Percentiles rank a stretch among this genome's conserved stretches.
Evolutionary conservation across 1,284 basidiomycete species (phyloP).

Genomic region (Ceratobasidium sp.): DNA sequence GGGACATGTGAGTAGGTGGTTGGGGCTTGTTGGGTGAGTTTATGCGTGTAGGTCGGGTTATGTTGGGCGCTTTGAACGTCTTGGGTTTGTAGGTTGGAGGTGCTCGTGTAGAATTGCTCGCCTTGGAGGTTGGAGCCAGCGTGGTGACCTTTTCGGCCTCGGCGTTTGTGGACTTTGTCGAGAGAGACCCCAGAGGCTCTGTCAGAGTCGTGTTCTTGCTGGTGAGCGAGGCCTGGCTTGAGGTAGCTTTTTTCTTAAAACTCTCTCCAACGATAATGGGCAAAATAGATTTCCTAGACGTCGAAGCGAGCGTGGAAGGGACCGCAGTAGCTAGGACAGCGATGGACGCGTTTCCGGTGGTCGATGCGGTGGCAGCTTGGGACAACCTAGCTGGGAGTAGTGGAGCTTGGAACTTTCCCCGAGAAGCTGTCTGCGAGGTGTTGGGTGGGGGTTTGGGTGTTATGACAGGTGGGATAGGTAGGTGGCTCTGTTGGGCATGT

Average conservation of each 20-base stretch:
- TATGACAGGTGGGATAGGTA: not conserved
- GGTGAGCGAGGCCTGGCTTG: too few species aligned
- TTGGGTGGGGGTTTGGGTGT: not conserved
- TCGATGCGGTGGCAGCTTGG: not conserved
- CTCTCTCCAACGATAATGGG: too few species aligned
- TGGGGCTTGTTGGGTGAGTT: not conserved
- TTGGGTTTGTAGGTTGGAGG: not conserved
- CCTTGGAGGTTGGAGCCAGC: not conserved
- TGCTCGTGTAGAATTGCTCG: not conserved
- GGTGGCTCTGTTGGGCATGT: not conserved
- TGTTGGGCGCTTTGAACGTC: slow-evolving; percentile 12
- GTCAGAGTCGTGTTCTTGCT: too few species aligned
- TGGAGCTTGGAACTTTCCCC: not conserved
- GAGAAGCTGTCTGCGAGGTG: not conserved
- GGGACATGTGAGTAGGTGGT: too few species aligned
- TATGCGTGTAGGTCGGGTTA: not conserved
- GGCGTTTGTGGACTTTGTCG: not conserved
- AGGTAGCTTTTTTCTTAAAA: too few species aligned
- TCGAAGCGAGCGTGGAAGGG: too few species aligned
- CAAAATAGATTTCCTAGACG: too few species aligned
- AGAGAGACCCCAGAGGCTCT: not conserved
- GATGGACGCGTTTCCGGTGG: too few species aligned
- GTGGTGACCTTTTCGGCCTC: not conserved
- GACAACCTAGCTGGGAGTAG: not conserved
- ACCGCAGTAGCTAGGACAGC: too few species aligned